These are phyloP conservation scores for Cephaloascus fragrans DNA, from an alignment of 805 yeast species.

Conservation along the genomic window DNA sequence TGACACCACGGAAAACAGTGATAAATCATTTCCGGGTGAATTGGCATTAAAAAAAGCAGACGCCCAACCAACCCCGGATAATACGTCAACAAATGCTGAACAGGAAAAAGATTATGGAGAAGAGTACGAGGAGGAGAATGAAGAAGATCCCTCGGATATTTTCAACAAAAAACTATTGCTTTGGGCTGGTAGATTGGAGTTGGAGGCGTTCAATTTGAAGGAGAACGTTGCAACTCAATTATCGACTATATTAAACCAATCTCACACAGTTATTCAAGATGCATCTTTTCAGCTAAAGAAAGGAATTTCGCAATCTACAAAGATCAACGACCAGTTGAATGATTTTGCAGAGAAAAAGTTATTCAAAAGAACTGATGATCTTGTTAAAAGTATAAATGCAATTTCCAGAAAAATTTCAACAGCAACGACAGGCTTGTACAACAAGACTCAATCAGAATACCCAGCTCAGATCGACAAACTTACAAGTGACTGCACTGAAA, in stretches of 20 bases:
- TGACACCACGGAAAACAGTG: no score
- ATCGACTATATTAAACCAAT: neutral
- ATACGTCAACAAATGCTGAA: no score
- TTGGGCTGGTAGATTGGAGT: slow-evolving; percentile 43
- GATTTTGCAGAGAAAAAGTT: neutral
- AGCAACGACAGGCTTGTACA: no score
- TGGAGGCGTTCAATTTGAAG: slow-evolving; percentile 35
- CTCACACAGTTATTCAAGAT: slow-evolving; percentile 1
- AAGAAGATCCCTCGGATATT: no score
- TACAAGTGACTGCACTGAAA: no score
- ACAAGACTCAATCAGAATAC: no score
- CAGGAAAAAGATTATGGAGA: no score
- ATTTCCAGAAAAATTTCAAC: neutral
- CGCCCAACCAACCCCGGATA: no score
- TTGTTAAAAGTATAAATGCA: neutral
- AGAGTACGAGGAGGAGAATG: no score
- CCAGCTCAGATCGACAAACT: no score
- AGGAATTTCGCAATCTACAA: neutral
- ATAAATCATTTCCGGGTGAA: no score
- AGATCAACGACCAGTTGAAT: neutral
- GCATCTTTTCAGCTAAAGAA: neutral
- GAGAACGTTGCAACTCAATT: slow-evolving; percentile 11
- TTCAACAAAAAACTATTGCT: neutral
- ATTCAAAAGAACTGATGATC: neutral
- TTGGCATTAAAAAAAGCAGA: no score